A percentile compares a stretch with the other conserved stretches of the same genome.
Conservation (phyloP, 768 basidiomycete genomes). For the Saitozyma podzolica region DNA sequence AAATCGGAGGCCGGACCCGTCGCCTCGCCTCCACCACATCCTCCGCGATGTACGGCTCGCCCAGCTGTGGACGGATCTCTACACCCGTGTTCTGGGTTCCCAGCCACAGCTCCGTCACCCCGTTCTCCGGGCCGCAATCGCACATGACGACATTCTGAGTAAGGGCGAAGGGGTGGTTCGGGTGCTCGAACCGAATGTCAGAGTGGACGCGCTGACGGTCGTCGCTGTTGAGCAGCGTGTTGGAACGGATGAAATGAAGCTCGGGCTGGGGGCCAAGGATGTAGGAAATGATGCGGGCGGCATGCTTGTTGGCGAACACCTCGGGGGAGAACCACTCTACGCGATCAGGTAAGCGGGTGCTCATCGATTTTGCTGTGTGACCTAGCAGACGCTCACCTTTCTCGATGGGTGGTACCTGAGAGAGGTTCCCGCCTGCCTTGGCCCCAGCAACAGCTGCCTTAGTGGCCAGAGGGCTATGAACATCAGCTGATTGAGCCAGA, state of each 20-base stretch:
- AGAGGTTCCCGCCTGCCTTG: conserved; percentile 9
- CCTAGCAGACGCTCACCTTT: conserved; percentile 1
- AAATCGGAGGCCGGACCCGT: conserved; percentile 10
- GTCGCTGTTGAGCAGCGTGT: conserved; percentile 11
- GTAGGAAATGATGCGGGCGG: conserved; percentile 7
- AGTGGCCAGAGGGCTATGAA: conserved; percentile 1
- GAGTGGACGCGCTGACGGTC: conserved; percentile 10
- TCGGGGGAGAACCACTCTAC: conserved; percentile 11
- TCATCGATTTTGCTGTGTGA: too few species aligned
- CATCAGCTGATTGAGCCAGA: conserved; percentile 2
- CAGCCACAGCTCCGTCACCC: conserved; percentile 10
- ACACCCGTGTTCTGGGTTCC: conserved; percentile 8
- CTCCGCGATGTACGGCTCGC: conserved; percentile 3
- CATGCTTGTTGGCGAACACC: conserved; percentile 11
- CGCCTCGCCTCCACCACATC: conserved; percentile 5
- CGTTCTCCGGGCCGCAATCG: conserved; percentile 15
- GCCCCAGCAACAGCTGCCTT: conserved; percentile 4
- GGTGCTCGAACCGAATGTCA: conserved; percentile 14
- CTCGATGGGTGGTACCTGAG: conserved; percentile 12
- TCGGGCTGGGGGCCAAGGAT: conserved; percentile 13
- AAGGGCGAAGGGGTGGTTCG: conserved; percentile 10
- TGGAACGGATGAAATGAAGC: conserved; percentile 13
- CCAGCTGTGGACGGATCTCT: not conserved
- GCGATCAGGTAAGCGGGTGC: too few species aligned
- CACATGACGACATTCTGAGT: conserved; percentile 2